Conservation (phyloP, 1,284 basidiomycete species). For the Puccinia hordei region DNA sequence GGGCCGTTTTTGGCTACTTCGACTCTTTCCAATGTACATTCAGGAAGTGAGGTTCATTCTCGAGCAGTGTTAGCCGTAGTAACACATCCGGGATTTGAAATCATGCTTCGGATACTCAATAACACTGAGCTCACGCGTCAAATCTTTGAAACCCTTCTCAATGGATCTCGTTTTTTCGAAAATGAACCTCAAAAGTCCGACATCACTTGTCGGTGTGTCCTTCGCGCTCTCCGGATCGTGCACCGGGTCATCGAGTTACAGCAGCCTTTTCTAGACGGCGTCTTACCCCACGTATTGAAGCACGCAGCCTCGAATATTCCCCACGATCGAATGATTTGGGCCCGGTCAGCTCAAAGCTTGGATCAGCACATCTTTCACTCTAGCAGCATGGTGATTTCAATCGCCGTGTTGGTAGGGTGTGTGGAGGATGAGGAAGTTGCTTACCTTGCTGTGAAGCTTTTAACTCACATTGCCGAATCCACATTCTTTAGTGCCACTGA, state of each 20-base stretch:
- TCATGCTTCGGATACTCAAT: conserved; percentile 78
- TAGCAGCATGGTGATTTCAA: conserved; percentile 73
- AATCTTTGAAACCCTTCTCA: conserved; percentile 74
- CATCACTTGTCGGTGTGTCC: conserved; percentile 64
- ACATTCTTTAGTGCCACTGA: conserved; percentile 64
- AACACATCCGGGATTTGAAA: conserved; percentile 80
- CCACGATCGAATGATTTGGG: conserved; percentile 65
- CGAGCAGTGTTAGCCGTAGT: conserved; percentile 31
- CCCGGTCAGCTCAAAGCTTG: conserved; percentile 66
- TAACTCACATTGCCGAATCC: conserved; percentile 68
- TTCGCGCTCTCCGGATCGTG: conserved; percentile 78
- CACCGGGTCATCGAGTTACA: conserved; percentile 81
- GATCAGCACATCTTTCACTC: conserved; percentile 79
- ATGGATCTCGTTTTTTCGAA: conserved; percentile 73
- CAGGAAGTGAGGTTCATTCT: conserved; percentile 33
- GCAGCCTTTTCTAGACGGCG: conserved; percentile 82
- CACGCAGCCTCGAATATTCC: conserved; percentile 64
- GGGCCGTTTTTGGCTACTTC: conserved; percentile 32
- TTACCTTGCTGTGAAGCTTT: conserved; percentile 76
- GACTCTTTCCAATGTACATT: conserved; percentile 22
- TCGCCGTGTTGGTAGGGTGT: conserved; percentile 79
- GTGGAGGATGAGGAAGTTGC: conserved; percentile 71
- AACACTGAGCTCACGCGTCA: conserved; percentile 71
- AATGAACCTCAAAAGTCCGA: conserved; percentile 64
- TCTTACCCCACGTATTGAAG: conserved; percentile 76